Conservation (phyloP, 768 basidiomycete species). For the Paxillus involutus region DNA sequence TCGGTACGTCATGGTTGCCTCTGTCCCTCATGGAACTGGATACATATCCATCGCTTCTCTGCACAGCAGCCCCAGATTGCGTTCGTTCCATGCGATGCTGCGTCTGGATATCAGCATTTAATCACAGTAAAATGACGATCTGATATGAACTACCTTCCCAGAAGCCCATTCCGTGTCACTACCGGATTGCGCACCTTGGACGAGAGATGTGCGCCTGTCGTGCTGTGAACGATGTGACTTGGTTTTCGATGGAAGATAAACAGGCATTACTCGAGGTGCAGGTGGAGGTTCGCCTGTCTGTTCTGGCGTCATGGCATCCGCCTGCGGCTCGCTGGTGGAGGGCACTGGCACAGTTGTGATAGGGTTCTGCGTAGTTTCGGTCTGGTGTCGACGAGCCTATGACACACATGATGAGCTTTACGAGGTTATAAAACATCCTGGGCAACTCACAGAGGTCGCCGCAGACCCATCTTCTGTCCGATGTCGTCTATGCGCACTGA, state of each 20-base stretch:
- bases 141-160: constrained; percentile 25
- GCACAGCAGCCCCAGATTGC: constrained; percentile 29
- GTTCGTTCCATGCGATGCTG: constrained; percentile 35
- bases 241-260: constrained; percentile 35
- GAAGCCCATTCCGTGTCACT: constrained; percentile 29
- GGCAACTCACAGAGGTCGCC: constrained; percentile 20
- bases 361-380: constrained; percentile 31
- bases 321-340: constrained; percentile 17
- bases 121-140: constrained; percentile 7
- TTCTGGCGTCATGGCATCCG: constrained; percentile 9
- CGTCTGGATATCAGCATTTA: constrained; percentile 17
- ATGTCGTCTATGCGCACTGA: constrained; percentile 31
- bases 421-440: constrained; percentile 14
- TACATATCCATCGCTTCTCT: constrained; percentile 27
- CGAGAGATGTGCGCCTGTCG: constrained; percentile 23
- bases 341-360: constrained; percentile 19
- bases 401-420: constrained; percentile 10
- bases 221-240: constrained; percentile 31
- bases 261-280: constrained; percentile 36
- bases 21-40: constrained; percentile 26
- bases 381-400: constrained; percentile 30
- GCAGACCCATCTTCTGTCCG: constrained; percentile 36
- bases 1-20: constrained; percentile 22
- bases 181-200: constrained; percentile 33
- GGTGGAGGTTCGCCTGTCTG: constrained; percentile 34